A percentile compares a stretch with the other conserved stretches of the same genome.
Evolutionary conservation across 2,329 filamentous ascomycete genomes (phyloP).

Genomic region (Truncatella angustata): DNA sequence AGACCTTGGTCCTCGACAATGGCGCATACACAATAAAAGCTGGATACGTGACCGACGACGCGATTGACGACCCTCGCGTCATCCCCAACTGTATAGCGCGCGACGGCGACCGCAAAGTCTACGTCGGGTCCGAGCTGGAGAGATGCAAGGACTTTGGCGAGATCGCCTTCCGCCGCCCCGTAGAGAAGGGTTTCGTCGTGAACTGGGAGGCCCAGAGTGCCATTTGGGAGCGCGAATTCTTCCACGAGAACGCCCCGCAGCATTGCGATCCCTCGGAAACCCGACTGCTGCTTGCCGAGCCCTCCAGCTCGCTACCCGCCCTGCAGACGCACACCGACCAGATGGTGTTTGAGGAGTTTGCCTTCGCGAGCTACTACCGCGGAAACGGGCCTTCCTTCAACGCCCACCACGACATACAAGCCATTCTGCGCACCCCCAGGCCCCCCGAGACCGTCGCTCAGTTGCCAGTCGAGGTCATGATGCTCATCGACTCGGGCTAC

Average conservation of each 20-base stretch:
- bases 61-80: conserved; percentile 57
- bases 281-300: conserved; percentile 81
- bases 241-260: conserved; percentile 64
- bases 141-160: conserved; percentile 87
- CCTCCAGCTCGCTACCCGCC: conserved; percentile 76
- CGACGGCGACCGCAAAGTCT: conserved; percentile 74
- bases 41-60: conserved; percentile 61
- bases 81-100: conserved; percentile 90
- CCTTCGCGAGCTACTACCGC: conserved; percentile 82
- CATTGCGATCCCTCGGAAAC: conserved; percentile 76
- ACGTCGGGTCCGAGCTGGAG: conserved; percentile 75
- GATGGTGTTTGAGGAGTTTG: conserved; percentile 96
- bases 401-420: conserved; percentile 76
- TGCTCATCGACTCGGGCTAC: conserved; percentile 89
- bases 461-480: conserved; percentile 72
- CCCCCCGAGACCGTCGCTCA: conserved; percentile 40
- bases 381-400: conserved; percentile 72
- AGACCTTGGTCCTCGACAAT: conserved; percentile 88
- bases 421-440: conserved; percentile 61
- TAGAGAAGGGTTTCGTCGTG: conserved; percentile 92
- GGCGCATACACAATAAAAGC: conserved; percentile 91
- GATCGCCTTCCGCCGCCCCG: conserved; percentile 79
- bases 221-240: conserved; percentile 90
- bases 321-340: conserved; percentile 91
- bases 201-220: conserved; percentile 97